Base-by-base conservation (phyloP, 108 stramenopile species). In the Cyclostephanos tholiformis region DNA sequence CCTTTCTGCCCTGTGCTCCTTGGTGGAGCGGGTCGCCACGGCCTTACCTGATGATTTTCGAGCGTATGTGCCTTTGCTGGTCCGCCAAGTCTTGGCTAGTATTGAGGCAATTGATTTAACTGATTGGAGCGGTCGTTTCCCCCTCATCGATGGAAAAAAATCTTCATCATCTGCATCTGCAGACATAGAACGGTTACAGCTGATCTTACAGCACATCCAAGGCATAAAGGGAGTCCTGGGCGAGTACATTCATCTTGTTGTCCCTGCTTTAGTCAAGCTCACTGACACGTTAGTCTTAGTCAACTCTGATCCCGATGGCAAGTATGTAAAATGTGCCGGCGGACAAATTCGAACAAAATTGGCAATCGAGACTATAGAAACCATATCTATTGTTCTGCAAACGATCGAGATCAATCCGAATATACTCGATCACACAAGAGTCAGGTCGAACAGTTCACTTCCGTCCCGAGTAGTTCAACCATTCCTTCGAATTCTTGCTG, bases 1-100 rank as follows among this genome's bases (percentile, higher is more conserved):
- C 74, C 80, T 97, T 29, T 87, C 87, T 48, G 91, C 95, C 22
- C 82, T 97, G 25, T 87, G 98, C 55, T 83, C 76, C 10, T 73
- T 97, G 53, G 79, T 97, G 14, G 86, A 95, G 48, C 84, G 89
- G 69, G 83, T 97, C 67, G 95, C 98, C 46, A 55, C 74, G 11
- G 85, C 90, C 43, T 78, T 96, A 17, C 93, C 92, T 6, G 93
- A 96, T 68, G 96, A 96, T 23, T 94, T 97, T 65, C 62, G 71
- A 61, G 68, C 83, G 19, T 96, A 91, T 64, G 82, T 97, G 14
- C 95, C 91, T 6, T 70, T 86, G 10, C 75, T 95, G 1, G 85
- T 97, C 19, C 75, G 88, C 25, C 75, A 78, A 27, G 66, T 95
- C 29, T 76, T 97, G 35, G 67, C 82, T 20, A 87, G 74, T 57